Conservation (phyloP, 345 rosid genomes). For the Physaria fendleri region DNA sequence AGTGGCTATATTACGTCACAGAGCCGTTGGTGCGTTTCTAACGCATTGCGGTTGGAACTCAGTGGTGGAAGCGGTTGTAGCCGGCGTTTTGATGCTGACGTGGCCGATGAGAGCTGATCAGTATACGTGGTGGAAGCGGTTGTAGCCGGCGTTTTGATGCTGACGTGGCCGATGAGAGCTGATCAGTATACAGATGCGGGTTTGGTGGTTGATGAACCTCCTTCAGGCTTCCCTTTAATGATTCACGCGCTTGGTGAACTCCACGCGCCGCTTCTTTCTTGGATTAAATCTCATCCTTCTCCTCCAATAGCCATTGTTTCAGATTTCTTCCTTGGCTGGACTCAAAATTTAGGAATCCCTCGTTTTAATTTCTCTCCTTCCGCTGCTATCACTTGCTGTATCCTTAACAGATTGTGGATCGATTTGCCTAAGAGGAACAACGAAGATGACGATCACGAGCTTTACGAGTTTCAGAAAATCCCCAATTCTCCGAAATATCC, state of each 20-base stretch:
- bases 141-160: slow-evolving; percentile 48
- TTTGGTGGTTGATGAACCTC: slow-evolving; percentile 49
- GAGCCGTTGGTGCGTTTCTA: slow-evolving; percentile 51
- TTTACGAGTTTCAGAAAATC: slow-evolving; percentile 28
- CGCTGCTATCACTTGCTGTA: slow-evolving; percentile 43
- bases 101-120: slow-evolving; percentile 74
- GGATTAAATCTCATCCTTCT: slow-evolving; percentile 46
- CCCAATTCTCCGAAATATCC: slow-evolving; percentile 40
- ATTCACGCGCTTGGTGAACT: slow-evolving; percentile 34
- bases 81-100: slow-evolving; percentile 49
- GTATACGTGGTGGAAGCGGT: too few relatives aligned
- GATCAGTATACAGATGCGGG: slow-evolving; percentile 49
- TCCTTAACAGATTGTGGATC: slow-evolving; percentile 33
- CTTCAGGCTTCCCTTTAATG: slow-evolving; percentile 4
- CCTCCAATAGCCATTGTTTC: slow-evolving; percentile 53
- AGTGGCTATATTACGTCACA: slow-evolving; percentile 35
- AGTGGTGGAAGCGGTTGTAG: slow-evolving; percentile 39
- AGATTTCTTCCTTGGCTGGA: slow-evolving; percentile 66
- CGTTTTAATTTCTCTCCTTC: slow-evolving; percentile 55
- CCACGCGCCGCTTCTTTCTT: slow-evolving; percentile 39
- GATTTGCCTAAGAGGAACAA: slow-evolving; percentile 32
- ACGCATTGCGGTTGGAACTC: slow-evolving; percentile 79
- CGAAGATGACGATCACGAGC: slow-evolving; percentile 1
- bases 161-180: slow-evolving; percentile 63
- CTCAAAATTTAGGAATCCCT: slow-evolving; percentile 37